Percentiles rank a stretch among this genome's conserved stretches.
Evolutionary conservation across 1,139 yeast species (phyloP).

Genomic region (Protomyces inouyei): DNA sequence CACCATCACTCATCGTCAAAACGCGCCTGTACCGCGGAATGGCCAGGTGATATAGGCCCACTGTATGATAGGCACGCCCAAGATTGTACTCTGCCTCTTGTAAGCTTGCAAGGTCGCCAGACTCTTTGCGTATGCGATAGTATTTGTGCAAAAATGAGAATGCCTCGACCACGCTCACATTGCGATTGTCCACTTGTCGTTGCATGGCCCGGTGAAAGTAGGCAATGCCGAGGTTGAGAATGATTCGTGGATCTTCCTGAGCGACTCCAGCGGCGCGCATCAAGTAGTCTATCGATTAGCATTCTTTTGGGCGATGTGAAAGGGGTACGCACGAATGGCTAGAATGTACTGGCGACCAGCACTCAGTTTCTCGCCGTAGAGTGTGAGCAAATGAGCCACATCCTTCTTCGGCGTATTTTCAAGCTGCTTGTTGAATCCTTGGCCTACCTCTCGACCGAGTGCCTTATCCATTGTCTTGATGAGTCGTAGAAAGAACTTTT

Average conservation of each 20-base stretch:
- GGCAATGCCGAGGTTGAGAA: constrained; percentile 68
- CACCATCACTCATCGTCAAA: constrained; percentile 38
- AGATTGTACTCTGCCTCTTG: constrained; percentile 81
- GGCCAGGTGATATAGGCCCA: constrained; percentile 62
- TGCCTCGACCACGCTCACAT: constrained; percentile 82
- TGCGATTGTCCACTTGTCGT: constrained; percentile 77
- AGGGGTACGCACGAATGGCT: constrained; percentile 39
- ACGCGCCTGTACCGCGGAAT: constrained; percentile 66
- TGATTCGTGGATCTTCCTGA: constrained; percentile 71
- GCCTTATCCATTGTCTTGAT: constrained; percentile 71
- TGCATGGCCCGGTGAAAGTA: constrained; percentile 93
- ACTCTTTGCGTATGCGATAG: constrained; percentile 43
- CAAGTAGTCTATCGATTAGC: constrained; percentile 44
- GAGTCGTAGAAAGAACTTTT: constrained; percentile 82
- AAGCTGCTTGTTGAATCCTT: constrained; percentile 47
- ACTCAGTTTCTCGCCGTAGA: constrained; percentile 74
- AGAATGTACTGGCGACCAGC: constrained; percentile 81
- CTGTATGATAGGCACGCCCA: constrained; percentile 77
- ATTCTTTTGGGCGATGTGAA: constrained; percentile 39
- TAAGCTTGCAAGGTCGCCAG: constrained; percentile 42
- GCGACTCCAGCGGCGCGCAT: constrained; percentile 45
- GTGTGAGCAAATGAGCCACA: constrained; percentile 60
- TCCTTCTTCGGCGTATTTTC: constrained; percentile 42
- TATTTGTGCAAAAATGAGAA: constrained; percentile 72
- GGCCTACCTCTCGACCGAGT: constrained; percentile 50